Conservation (phyloP, 164 flowering plant genomes). For the Annona cherimola region DNA sequence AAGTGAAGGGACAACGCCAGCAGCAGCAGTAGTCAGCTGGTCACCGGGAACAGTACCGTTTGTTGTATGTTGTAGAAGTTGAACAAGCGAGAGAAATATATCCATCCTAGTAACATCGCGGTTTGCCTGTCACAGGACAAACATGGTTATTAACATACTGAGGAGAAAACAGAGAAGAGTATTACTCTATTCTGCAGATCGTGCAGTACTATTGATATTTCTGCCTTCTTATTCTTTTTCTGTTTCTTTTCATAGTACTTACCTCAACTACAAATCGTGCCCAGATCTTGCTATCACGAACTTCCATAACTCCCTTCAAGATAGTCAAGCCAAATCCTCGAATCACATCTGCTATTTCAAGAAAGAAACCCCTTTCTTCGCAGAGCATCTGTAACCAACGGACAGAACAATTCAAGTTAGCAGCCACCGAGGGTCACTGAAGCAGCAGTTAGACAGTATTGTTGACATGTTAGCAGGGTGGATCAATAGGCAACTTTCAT, state of each 20-base stretch:
- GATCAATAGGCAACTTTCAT: neutral
- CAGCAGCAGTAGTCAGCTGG: neutral
- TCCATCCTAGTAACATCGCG: constrained; percentile 92
- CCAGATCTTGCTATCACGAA: constrained; percentile 70
- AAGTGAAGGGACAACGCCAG: neutral
- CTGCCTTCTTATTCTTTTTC: neutral
- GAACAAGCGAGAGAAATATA: constrained; percentile 78
- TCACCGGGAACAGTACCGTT: constrained; percentile 21
- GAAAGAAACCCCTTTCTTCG: constrained; percentile 73
- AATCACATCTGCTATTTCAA: constrained; percentile 79
- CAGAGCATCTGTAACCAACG: constrained; percentile 63
- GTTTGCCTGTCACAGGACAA: constrained; percentile 54
- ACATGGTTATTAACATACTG: neutral
- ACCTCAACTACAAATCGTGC: constrained; percentile 91
- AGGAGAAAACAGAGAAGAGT: neutral
- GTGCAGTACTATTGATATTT: neutral
- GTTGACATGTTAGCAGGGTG: neutral
- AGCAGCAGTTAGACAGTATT: neutral
- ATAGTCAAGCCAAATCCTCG: constrained; percentile 84
- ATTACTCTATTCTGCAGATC: neutral
- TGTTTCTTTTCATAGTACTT: neutral
- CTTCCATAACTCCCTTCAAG: constrained; percentile 81
- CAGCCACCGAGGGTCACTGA: neutral
- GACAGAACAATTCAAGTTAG: neutral
- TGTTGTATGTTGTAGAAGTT: constrained; percentile 61